Percentiles rank a stretch among this genome's conserved stretches.
Conservation (phyloP, 192 early-diverging fungal genomes). For the Backusella tuberculispora region DNA sequence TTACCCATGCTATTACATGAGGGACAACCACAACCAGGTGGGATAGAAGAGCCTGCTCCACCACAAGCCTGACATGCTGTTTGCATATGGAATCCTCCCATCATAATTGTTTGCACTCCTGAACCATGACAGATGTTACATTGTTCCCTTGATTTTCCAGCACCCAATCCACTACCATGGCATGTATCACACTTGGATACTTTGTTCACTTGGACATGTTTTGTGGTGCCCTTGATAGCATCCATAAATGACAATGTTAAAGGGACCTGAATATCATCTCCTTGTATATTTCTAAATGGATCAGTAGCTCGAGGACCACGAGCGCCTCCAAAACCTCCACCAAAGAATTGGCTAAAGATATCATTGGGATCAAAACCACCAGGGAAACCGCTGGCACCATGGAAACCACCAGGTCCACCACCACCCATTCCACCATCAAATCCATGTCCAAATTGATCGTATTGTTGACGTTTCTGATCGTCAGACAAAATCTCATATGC, state of each 20-base stretch:
- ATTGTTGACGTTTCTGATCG: slow-evolving; percentile 86
- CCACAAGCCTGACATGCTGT: slow-evolving; percentile 83
- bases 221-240: slow-evolving; percentile 79
- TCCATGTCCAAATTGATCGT: slow-evolving; percentile 86
- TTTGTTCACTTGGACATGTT: slow-evolving; percentile 64
- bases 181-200: slow-evolving; percentile 81
- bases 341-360: slow-evolving; percentile 41
- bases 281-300: slow-evolving; percentile 41
- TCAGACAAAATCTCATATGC: slow-evolving; percentile 97
- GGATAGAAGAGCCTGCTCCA: slow-evolving; percentile 78
- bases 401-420: slow-evolving; percentile 49
- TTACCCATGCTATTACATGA: slow-evolving; percentile 83
- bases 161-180: slow-evolving; percentile 78
- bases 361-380: slow-evolving; percentile 61
- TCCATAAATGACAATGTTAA: slow-evolving; percentile 89
- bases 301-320: slow-evolving; percentile 45
- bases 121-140: slow-evolving; percentile 84
- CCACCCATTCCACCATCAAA: slow-evolving; percentile 30
- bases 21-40: slow-evolving; percentile 67
- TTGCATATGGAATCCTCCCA: slow-evolving; percentile 92
- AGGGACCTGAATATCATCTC: slow-evolving; percentile 66
- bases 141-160: slow-evolving; percentile 66
- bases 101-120: slow-evolving; percentile 78
- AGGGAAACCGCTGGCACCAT: slow-evolving; percentile 51
- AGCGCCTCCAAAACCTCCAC: slow-evolving; percentile 47